Evolutionary conservation across 208 protist genomes (phyloP).

Genomic region (Naegleria lovaniensis): DNA sequence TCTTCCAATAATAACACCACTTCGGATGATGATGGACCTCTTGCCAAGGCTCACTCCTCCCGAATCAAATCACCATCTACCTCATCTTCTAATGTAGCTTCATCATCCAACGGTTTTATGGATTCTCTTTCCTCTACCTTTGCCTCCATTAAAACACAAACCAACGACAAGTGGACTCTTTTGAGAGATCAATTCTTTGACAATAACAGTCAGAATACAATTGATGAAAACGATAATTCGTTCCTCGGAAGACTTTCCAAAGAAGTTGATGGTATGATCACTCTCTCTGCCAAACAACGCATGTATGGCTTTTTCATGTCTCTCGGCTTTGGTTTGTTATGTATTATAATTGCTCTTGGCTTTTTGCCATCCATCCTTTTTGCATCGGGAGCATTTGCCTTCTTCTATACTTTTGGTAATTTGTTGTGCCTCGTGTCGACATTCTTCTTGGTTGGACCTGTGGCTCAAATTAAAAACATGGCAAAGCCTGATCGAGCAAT

Average conservation of each 20-base stretch:
- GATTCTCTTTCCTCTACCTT: not conserved
- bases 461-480: constrained; percentile 63
- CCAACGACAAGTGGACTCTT: not conserved
- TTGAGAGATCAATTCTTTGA: constrained; percentile 3
- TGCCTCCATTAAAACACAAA: not conserved
- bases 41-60: not conserved
- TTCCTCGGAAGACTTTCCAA: not conserved
- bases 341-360: constrained; percentile 57
- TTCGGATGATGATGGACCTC: not conserved
- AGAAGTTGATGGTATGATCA: constrained; percentile 54
- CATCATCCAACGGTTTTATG: not conserved
- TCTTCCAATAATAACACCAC: not conserved
- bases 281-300: constrained; percentile 67
- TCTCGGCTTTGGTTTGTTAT: constrained; percentile 70
- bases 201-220: not conserved
- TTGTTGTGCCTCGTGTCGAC: constrained; percentile 68
- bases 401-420: constrained; percentile 77
- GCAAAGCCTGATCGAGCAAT: constrained; percentile 61
- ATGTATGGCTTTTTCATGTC: constrained; percentile 67
- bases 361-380: constrained; percentile 58
- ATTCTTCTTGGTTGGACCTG: constrained; percentile 71
- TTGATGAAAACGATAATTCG: constrained; percentile 10
- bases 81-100: not conserved
- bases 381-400: constrained; percentile 71
- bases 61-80: not conserved